Conservation (phyloP, 1,284 basidiomycete genomes). For the Anthracocystis panici-leucophaei region DNA sequence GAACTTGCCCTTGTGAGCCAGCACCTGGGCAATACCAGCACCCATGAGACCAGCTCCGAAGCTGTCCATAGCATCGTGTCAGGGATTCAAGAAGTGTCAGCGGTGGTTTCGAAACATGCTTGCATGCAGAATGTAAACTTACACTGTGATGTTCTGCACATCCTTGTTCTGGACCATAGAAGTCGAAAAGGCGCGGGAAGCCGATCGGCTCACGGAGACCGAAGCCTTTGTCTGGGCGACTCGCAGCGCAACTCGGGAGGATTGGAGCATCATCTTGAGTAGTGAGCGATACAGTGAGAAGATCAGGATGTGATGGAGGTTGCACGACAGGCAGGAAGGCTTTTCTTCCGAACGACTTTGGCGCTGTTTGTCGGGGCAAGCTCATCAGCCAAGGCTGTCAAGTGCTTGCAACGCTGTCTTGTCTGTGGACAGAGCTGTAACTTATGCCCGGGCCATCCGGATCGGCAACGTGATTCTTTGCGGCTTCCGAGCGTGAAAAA, state of each 20-base stretch:
- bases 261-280: slow-evolving; percentile 38
- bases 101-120: too few relatives aligned
- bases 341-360: slow-evolving; percentile 1
- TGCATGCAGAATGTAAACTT: slow-evolving; percentile 18
- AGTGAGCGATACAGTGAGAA: neutral
- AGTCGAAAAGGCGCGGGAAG: slow-evolving; percentile 54
- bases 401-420: neutral
- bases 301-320: neutral
- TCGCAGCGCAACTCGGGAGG: slow-evolving; percentile 31
- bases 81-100: neutral
- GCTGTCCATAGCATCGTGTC: slow-evolving; percentile 16
- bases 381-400: neutral
- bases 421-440: neutral
- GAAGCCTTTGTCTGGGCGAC: slow-evolving; percentile 17
- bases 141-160: slow-evolving; percentile 69
- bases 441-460: slow-evolving; percentile 42
- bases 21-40: slow-evolving; percentile 68
- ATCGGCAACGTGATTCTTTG: slow-evolving; percentile 10
- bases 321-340: neutral
- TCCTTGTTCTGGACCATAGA: slow-evolving; percentile 60
- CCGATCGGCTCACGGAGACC: slow-evolving; percentile 21
- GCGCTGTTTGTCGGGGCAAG: neutral
- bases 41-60: slow-evolving; percentile 69
- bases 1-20: slow-evolving; percentile 67
- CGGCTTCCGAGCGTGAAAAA: slow-evolving; percentile 39